phyloP scores from a whole-genome alignment of 2,329 filamentous ascomycete genomes.

The Microdochium trichocladiopsis region DNA sequence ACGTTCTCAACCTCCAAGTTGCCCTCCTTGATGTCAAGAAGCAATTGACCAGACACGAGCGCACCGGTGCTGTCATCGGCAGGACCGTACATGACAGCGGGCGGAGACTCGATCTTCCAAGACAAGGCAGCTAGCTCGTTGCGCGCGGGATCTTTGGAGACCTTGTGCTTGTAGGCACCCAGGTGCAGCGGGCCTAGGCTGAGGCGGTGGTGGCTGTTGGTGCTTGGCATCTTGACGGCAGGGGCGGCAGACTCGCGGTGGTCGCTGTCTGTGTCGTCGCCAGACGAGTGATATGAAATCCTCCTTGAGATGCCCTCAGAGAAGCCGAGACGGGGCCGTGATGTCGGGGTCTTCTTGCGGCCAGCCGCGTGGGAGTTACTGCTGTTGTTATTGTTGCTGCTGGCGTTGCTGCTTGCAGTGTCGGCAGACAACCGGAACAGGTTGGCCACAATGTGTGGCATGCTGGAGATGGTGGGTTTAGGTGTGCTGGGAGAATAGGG shows the following conservation, averaged over 20 bases:
- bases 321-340: conserved; percentile 11
- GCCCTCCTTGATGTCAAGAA: conserved; percentile 63
- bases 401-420: background rate
- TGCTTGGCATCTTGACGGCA: conserved; percentile 27
- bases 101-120: conserved; percentile 75
- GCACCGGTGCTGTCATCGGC: conserved; percentile 73
- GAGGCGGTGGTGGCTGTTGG: conserved; percentile 23
- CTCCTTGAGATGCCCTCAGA: conserved; percentile 23
- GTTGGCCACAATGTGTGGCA: conserved; percentile 51
- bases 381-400: conserved; percentile 34
- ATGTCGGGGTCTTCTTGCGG: conserved; percentile 21
- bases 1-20: conserved; percentile 63
- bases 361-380: conserved; percentile 36
- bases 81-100: conserved; percentile 74
- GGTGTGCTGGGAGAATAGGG: background rate
- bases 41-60: conserved; percentile 76
- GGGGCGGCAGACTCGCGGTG: conserved; percentile 8
- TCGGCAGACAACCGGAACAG: conserved; percentile 44
- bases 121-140: conserved; percentile 33
- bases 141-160: conserved; percentile 17
- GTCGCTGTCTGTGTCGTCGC: conserved; percentile 23
- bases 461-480: conserved; percentile 19
- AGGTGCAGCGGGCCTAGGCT: conserved; percentile 7
- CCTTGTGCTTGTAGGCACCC: conserved; percentile 12
- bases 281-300: conserved; percentile 27